Base-by-base conservation (phyloP, 1,284 basidiomycete species). In the Psilocybe mexicana region DNA sequence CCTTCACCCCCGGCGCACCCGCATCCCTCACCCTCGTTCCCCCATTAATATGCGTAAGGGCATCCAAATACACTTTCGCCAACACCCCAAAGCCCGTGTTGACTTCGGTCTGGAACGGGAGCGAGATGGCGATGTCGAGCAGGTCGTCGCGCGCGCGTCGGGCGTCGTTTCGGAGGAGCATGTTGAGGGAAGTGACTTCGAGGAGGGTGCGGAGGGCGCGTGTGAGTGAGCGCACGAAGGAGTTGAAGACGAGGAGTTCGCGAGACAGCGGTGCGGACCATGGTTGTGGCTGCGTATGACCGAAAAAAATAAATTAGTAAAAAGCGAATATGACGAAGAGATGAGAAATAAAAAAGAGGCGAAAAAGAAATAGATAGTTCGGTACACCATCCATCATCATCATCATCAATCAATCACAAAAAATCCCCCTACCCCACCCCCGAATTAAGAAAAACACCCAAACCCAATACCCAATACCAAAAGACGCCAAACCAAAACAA, bases 1-100 rank as follows among this genome's bases (percentile, higher is more conserved):
- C 88, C 65, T 79, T 80, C 53, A 95, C 93, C 18, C 88, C 89
- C 49, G 90, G 87, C 44, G 83, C 88, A 65, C 88, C 85, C 49
- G 86, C 81, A 65, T 91, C 85, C 36, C 85, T 81, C 59, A 96
- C 91, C 57, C 89, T 76, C 65, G 84, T 83, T 24, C 87, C 83
- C 61, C 87, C 87, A 70, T 93, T 94, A 67, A 92, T 82, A 74
- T 93, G 93, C 56, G 92, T 94, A 53, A 96, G 81, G 28, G 94
- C 94, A 68, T 97, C 95, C 64, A 97, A 77, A 76, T 96, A 95
- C 30, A 94, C 96, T 79, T 99, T 99, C 43, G 93, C 93, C 4
- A 99, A 82, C 63, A 99, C 93, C 1, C 96, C 96, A 75, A 98
- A 97, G 8, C 96, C 96, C 0, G 97, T 99, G 79, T 98, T 98